Conservation (phyloP, 257 asterid species). For the Przewalskia tangutica region DNA sequence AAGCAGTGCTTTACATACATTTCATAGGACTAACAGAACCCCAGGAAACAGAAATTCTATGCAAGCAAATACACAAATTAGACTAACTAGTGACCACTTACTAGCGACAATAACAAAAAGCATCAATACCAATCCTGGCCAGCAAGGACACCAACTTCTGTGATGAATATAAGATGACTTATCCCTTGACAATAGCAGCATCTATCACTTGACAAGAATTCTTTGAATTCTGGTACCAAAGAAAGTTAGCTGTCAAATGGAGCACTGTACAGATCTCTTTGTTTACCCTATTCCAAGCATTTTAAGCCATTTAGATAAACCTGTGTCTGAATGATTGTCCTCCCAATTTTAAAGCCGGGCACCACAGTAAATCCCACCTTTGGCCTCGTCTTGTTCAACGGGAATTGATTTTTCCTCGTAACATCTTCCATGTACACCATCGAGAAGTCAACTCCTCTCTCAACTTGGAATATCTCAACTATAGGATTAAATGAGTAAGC, state of each 20-base stretch:
- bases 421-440: slow-evolving; percentile 85
- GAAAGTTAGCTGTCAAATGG: too few relatives aligned
- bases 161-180: not conserved
- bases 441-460: slow-evolving; percentile 65
- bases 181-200: not conserved
- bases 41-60: not conserved
- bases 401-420: slow-evolving; percentile 28
- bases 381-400: slow-evolving; percentile 32
- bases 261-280: not conserved
- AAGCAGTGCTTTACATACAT: not conserved
- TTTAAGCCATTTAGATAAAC: slow-evolving; percentile 53
- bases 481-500: slow-evolving; percentile 61
- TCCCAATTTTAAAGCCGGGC: slow-evolving; percentile 83
- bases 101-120: not conserved
- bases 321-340: slow-evolving; percentile 66
- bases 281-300: slow-evolving; percentile 22
- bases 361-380: slow-evolving; percentile 81
- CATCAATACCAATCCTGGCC: not conserved
- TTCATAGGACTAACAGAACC: not conserved
- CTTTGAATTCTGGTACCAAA: not conserved
- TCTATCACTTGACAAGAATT: not conserved
- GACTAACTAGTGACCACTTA: not conserved
- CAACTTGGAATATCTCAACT: slow-evolving; percentile 83
- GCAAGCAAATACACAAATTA: slow-evolving; percentile 3
- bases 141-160: not conserved